phyloP scores from a whole-genome alignment of 208 protist genomes.

The Acanthamoeba polyphaga region DNA sequence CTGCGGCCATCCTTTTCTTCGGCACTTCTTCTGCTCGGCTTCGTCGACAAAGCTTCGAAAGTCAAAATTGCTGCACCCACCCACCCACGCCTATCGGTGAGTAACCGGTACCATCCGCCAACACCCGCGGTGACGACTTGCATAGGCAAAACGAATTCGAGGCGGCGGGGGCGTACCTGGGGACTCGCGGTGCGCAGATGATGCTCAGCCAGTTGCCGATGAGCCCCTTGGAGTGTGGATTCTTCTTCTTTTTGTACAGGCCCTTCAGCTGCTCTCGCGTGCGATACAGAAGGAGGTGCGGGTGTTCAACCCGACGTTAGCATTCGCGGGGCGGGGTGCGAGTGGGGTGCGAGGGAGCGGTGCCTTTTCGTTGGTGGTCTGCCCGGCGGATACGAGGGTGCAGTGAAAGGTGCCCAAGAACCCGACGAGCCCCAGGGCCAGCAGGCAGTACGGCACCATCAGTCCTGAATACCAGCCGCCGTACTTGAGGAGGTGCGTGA shows the following conservation, averaged over 20 bases:
- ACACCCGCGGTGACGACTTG: neutral
- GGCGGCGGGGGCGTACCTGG: neutral
- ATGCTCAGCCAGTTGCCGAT: constrained; percentile 32
- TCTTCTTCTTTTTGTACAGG: constrained; percentile 70
- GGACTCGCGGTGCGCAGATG: neutral
- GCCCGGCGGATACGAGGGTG: constrained; percentile 67
- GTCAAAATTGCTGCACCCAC: constrained; percentile 25
- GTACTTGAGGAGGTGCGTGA: constrained; percentile 51
- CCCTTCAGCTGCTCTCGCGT: constrained; percentile 39
- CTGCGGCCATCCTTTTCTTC: constrained; percentile 15
- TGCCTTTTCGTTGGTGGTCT: constrained; percentile 83
- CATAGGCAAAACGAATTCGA: neutral
- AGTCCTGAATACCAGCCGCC: constrained; percentile 27
- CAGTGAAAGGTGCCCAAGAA: constrained; percentile 79
- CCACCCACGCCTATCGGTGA: neutral
- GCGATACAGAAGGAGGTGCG: neutral
- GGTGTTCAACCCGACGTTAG: too few species aligned
- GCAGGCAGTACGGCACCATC: constrained; percentile 74
- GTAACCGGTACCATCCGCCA: neutral
- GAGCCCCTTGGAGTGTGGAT: constrained; percentile 60
- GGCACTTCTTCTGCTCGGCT: constrained; percentile 50
- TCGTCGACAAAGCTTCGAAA: constrained; percentile 22
- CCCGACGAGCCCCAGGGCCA: constrained; percentile 77
- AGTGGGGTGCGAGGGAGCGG: neutral
- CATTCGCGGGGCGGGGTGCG: too few species aligned